Evolutionary conservation across 192 early-diverging fungal species (phyloP), one percentile per base, ranked within the genome.

Genomic region (Coemansia sp.): DNA sequence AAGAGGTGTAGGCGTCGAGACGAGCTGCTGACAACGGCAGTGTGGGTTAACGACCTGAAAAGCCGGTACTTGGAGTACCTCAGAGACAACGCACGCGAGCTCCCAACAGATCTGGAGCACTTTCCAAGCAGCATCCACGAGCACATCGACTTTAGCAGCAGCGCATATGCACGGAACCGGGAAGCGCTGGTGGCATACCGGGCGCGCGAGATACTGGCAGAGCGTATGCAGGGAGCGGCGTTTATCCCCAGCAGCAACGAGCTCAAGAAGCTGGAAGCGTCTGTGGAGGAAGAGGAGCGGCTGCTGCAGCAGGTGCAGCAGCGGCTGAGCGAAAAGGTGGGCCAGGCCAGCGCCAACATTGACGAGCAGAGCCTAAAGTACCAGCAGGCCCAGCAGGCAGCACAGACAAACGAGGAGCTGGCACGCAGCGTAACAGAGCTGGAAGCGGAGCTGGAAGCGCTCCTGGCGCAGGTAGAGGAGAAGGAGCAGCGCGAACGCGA

Each of bases 231-330:
- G 0, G 75, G 75, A 0, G 64, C 75, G 6, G 52, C 68, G 16
- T 78, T 78, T 58, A 64, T 78, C 11, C 75, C 75, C 2, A 66
- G 44, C 48, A 45, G 40, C 17, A 60, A 16, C 48, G 75, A 78
- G 56, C 61, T 78, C 14, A 58, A 63, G 16, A 78, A 78, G 44
- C 60, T 78, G 30, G 75, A 78, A 54, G 44, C 45, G 39, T 67
- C 68, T 15, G 75, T 78, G 9, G 60, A 50, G 2, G 68, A 78
- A 14, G 75, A 78, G 21, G 75, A 78, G 64, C 75, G 64, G 5
- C 50, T 78, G 31, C 49, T 78, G 6, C 42, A 67, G 37, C 60
- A 66, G 46, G 75, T 78, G 21, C 75, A 78, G 40, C 41, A 44
- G 38, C 56, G 75, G 26, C 56, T 78, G 30, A 39, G 53, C 53